phyloP scores from a whole-genome alignment of 78 protist species.

The Speleostelium caveatum region DNA sequence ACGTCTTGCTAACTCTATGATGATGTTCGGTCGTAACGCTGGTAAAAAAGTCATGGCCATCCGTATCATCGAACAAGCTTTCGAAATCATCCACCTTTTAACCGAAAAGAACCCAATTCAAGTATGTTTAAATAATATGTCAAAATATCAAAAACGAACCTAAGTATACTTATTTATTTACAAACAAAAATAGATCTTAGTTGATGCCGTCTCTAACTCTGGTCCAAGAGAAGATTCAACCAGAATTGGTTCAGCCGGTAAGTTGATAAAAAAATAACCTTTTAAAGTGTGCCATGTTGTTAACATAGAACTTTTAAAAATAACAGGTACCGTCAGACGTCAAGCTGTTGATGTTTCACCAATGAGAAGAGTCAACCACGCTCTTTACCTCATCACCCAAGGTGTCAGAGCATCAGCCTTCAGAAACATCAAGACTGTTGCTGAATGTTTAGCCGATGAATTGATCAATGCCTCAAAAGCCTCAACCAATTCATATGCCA shows the following conservation, averaged over 20 bases:
- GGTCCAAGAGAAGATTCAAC: constrained; percentile 99
- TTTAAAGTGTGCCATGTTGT: too few species aligned
- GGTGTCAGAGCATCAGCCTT: constrained; percentile 97
- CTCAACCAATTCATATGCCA: constrained; percentile 95
- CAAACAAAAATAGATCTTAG: constrained; percentile 64
- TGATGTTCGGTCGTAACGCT: constrained; percentile 99
- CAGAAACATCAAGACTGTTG: constrained; percentile 99
- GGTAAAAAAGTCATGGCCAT: constrained; percentile 99
- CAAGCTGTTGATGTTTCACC: constrained; percentile 99
- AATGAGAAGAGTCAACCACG: constrained; percentile 99
- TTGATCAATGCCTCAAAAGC: constrained; percentile 98
- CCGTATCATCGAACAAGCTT: constrained; percentile 98
- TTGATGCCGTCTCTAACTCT: constrained; percentile 96
- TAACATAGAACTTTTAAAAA: too few species aligned
- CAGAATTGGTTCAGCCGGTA: constrained; percentile 99
- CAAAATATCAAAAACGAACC: not conserved
- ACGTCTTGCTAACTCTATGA: constrained; percentile 96
- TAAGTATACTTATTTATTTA: not conserved
- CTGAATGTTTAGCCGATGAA: constrained; percentile 99
- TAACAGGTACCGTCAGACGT: constrained; percentile 99
- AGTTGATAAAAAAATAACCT: too few species aligned
- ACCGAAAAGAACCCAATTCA: constrained; percentile 99
- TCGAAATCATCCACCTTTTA: constrained; percentile 99
- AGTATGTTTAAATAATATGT: not conserved
- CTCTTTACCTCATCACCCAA: constrained; percentile 93